A percentile compares a stretch with the other conserved stretches of the same genome.
phyloP scores from a whole-genome alignment of 2,329 filamentous ascomycete species.

The Botrytis medusae region DNA sequence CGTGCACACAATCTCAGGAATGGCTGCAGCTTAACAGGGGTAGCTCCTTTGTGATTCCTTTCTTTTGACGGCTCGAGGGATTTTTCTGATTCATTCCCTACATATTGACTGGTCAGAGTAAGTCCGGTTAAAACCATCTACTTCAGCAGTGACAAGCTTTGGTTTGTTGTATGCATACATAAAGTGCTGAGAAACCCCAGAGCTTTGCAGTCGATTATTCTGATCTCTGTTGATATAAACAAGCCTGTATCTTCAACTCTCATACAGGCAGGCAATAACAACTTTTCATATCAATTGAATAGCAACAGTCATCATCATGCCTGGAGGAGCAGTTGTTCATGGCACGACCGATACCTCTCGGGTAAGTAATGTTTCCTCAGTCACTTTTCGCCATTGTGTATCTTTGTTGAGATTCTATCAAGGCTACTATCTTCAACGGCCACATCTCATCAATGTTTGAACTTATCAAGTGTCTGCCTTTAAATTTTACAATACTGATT shows the following conservation, averaged over 20 bases:
- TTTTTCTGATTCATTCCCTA: not conserved
- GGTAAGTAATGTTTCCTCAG: slow-evolving; percentile 9
- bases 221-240: slow-evolving; percentile 7
- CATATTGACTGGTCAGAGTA: slow-evolving; percentile 15
- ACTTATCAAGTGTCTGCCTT: not conserved
- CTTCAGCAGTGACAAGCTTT: not conserved
- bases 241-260: slow-evolving; percentile 8
- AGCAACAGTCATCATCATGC: slow-evolving; percentile 19
- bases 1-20: slow-evolving; percentile 16
- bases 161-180: not conserved
- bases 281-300: slow-evolving; percentile 7
- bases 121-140: slow-evolving; percentile 4
- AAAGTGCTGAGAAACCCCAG: slow-evolving; percentile 10
- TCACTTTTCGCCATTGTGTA: not conserved
- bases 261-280: slow-evolving; percentile 6
- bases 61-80: not conserved
- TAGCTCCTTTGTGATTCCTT: slow-evolving; percentile 14
- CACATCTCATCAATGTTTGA: not conserved
- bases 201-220: not conserved
- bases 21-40: not conserved
- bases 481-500: not conserved
- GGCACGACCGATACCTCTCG: slow-evolving; percentile 24
- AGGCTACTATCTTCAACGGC: not conserved
- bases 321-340: slow-evolving; percentile 22
- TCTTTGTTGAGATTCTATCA: not conserved